Conservation (phyloP, 2,329 filamentous ascomycete genomes). For the Zasmidium angulare region DNA sequence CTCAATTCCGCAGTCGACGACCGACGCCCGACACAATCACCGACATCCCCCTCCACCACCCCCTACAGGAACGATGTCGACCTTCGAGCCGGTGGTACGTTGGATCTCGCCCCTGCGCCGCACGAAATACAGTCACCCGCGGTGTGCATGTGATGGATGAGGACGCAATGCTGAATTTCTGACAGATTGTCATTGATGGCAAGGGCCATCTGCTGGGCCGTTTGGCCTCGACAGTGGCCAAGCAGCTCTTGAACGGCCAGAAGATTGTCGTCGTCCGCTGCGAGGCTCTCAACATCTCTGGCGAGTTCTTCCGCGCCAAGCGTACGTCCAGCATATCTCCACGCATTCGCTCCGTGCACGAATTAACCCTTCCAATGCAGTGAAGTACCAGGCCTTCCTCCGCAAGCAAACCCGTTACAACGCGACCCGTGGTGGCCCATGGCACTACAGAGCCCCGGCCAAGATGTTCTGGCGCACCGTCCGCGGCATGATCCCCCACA, state of each 20-base stretch:
- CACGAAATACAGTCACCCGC: neutral
- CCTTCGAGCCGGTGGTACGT: slow-evolving; percentile 67
- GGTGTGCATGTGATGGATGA: slow-evolving; percentile 1
- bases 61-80: slow-evolving; percentile 58
- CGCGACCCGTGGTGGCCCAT: slow-evolving; percentile 98
- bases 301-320: slow-evolving; percentile 99
- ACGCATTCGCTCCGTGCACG: slow-evolving; percentile 2
- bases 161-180: slow-evolving; percentile 16
- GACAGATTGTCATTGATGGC: slow-evolving; percentile 96
- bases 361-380: slow-evolving; percentile 53
- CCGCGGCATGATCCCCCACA: slow-evolving; percentile 99
- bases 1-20: slow-evolving; percentile 1
- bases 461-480: slow-evolving; percentile 99
- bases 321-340: slow-evolving; percentile 67
- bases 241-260: slow-evolving; percentile 98
- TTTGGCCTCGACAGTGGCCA: slow-evolving; percentile 95
- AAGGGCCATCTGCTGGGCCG: slow-evolving; percentile 99
- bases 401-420: slow-evolving; percentile 99
- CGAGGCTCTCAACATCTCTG: slow-evolving; percentile 99
- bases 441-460: slow-evolving; percentile 99
- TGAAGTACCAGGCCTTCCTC: slow-evolving; percentile 99
- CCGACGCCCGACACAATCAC: slow-evolving; percentile 3
- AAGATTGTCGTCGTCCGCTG: slow-evolving; percentile 99
- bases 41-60: slow-evolving; percentile 6
- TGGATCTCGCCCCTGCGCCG: slow-evolving; percentile 1